Evolutionary conservation across 768 basidiomycete genomes (phyloP), one percentile per base, ranked within the genome.

Genomic region (Plicaturopsis crispa): DNA sequence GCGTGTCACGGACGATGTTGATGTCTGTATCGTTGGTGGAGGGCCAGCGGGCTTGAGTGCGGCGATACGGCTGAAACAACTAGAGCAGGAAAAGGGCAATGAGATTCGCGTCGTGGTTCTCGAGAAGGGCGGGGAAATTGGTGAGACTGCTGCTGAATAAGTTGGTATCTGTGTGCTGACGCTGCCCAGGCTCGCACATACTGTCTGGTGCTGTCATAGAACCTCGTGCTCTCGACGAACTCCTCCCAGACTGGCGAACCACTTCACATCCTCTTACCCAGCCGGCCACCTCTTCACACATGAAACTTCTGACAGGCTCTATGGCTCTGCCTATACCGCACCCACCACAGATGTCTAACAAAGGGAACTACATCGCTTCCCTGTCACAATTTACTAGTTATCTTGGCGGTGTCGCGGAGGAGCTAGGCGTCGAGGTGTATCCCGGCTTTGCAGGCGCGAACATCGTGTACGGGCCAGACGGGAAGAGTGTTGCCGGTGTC

Each of bases 121-220:
- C 5, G 96, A 98, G 64, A 99, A 99, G 60, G 94, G 93, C 8
- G 67, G 70, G 12, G 94, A 98, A 73, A 76, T 90, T 28, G 94
- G 91, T 87, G 39, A 53, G 84, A 75, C 28, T 24, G 24, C 36
- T 40, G 18, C 19, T 7, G 1, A 38, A 7, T 31, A 17, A 20
- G 17, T 5, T 16, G 12, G 31, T 10, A 23, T 31, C n/a, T 21
- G 32, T 19, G 8, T 18, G 24, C 13, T 24, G 17, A 28, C 17
- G 33, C 30, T 19, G 14, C 35, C 3, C 46, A 93, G 90, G 94
- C 34, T 78, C 92, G 0, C 94, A 99, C 58, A 90, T 94, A 44
- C 75, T 99, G 21, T 96, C 91, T 7, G 96, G 94, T 8, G 91
- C 93, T 0, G 93, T 97, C 39, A 75, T 99, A 37, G 94, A 99